Conservation (phyloP, 495 filamentous ascomycete species). For the Daldinia caldariorum region DNA sequence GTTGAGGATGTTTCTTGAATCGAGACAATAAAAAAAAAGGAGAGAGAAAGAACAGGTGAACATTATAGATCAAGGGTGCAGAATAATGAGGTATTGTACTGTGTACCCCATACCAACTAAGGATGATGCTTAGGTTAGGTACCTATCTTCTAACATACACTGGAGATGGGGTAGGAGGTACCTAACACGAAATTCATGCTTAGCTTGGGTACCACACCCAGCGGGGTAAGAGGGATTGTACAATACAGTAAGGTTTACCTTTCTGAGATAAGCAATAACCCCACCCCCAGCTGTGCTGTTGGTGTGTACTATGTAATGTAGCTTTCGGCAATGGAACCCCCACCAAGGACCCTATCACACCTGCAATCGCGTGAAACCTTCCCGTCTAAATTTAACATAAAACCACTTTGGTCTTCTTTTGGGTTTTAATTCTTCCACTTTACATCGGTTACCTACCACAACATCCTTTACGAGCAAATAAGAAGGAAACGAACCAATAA, state of each 20-base stretch:
- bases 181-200: too few species aligned
- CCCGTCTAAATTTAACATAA: not conserved
- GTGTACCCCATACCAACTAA: too few species aligned
- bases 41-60: too few species aligned
- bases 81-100: too few species aligned
- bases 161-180: too few species aligned
- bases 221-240: not conserved
- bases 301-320: not conserved
- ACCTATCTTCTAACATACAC: too few species aligned
- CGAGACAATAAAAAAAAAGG: too few species aligned
- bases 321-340: constrained; percentile 8
- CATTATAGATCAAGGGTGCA: too few species aligned
- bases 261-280: not conserved
- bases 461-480: not conserved
- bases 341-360: constrained; percentile 12
- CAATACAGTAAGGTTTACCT: too few species aligned
- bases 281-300: too few species aligned
- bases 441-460: not conserved
- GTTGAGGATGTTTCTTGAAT: too few species aligned
- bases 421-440: not conserved
- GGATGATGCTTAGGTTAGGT: too few species aligned
- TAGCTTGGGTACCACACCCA: not conserved
- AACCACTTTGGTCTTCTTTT: not conserved
- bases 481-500: not conserved
- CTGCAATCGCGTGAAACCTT: constrained; percentile 12